Evolutionary conservation across 352 stramenopile genomes (phyloP).

Genomic region (Globisporangium irregulare): DNA sequence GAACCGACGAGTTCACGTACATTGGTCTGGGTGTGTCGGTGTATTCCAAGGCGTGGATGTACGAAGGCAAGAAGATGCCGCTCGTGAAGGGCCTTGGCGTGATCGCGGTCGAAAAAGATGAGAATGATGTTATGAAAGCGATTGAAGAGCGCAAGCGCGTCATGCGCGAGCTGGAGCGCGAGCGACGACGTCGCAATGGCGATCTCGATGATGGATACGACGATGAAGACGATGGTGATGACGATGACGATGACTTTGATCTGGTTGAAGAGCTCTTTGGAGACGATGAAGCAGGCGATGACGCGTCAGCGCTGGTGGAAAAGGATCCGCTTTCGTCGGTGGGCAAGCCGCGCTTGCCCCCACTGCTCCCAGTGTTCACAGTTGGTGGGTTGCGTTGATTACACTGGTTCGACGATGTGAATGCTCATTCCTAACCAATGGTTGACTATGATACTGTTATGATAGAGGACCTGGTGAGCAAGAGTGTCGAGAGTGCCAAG

Average conservation of each 20-base stretch:
- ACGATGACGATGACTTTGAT: conserved; percentile 43
- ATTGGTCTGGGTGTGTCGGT: conserved; percentile 57
- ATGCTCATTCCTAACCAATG: background rate
- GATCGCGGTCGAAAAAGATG: conserved; percentile 44
- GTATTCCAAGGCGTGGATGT: conserved; percentile 63
- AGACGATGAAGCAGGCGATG: conserved; percentile 20
- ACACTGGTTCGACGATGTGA: background rate
- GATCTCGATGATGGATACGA: conserved; percentile 15
- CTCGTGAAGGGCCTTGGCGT: conserved; percentile 50
- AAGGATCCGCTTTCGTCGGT: conserved; percentile 43
- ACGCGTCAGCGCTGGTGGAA: conserved; percentile 39
- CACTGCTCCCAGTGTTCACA: conserved; percentile 47
- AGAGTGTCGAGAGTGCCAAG: conserved; percentile 50
- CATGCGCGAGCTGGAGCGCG: conserved; percentile 38
- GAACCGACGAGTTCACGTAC: conserved; percentile 52
- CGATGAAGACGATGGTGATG: conserved; percentile 23
- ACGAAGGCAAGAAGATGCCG: conserved; percentile 50
- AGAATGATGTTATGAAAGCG: conserved; percentile 51
- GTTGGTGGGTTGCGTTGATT: conserved; percentile 25
- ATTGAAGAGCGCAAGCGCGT: conserved; percentile 70
- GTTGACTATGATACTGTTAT: background rate
- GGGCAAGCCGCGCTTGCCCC: conserved; percentile 36
- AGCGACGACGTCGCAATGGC: conserved; percentile 24
- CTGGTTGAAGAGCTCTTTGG: conserved; percentile 23
- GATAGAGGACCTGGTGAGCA: conserved; percentile 36